These are phyloP conservation scores for Earliella scabrosa DNA, from an alignment of 1,284 basidiomycete genomes.

Conservation along the genomic window DNA sequence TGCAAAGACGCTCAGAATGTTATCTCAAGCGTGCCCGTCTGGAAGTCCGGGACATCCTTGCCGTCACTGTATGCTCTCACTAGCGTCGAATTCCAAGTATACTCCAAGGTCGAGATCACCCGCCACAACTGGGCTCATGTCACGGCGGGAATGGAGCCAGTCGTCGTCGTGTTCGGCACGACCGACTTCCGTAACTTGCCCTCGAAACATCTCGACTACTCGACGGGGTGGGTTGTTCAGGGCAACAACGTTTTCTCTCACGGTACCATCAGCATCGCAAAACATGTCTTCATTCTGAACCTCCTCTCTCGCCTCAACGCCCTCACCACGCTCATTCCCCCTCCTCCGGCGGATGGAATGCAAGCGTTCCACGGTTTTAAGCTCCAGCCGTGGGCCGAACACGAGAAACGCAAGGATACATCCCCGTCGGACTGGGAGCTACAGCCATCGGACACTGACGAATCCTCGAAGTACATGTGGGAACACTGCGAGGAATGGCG, in stretches of 20 bases:
- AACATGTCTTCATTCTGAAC: conserved; percentile 33
- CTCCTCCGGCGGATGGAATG: conserved; percentile 31
- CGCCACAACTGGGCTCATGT: conserved; percentile 29
- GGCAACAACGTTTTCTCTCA: conserved; percentile 29
- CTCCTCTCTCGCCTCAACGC: conserved; percentile 36
- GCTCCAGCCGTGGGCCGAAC: conserved; percentile 34
- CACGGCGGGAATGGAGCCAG: conserved; percentile 24
- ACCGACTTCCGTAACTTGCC: conserved; percentile 29
- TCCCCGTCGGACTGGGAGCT: conserved; percentile 30
- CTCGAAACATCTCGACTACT: conserved; percentile 25
- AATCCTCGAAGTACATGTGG: conserved; percentile 32
- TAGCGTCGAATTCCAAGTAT: conserved; percentile 34
- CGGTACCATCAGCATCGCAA: conserved; percentile 35
- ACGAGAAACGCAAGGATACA: conserved; percentile 29
- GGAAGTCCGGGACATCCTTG: conserved; percentile 23
- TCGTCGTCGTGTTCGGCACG: conserved; percentile 37
- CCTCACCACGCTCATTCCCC: conserved; percentile 37
- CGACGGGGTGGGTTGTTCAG: conserved; percentile 31
- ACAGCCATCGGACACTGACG: conserved; percentile 19
- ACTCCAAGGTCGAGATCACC: conserved; percentile 26
- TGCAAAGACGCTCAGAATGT: conserved; percentile 32
- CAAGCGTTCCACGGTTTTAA: conserved; percentile 32
- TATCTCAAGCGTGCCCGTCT: conserved; percentile 37
- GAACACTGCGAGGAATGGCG: conserved; percentile 35
- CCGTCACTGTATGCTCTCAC: conserved; percentile 35